phyloP scores from a whole-genome alignment of 176 grass and related monocot genomes.

The sorghum (Sorghum bicolor) region Sorghum_bicolor_NCBIv3 NC_012875.2:55691501-55692000 shows the following conservation, averaged over 20 bases:
- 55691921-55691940: constrained; percentile 73
- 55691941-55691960: constrained; percentile 8
- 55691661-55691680: constrained; percentile 32
- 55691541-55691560: constrained; percentile 15
- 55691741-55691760: constrained; percentile 35
- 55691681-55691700: constrained; percentile 31
- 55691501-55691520: constrained; percentile 24
- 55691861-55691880: constrained; percentile 94
- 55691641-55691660: constrained; percentile 12
- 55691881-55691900: constrained; percentile 98
- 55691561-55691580: constrained; percentile 34
- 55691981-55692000: constrained; percentile 3
- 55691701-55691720: constrained; percentile 29
- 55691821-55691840: constrained; percentile 90
- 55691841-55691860: constrained; percentile 92
- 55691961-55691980: neutral
- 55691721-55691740: constrained; percentile 79
- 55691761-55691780: constrained; percentile 32
- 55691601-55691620: constrained; percentile 8
- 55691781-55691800: constrained; percentile 81
- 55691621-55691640: constrained; percentile 8
- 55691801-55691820: constrained; percentile 99
- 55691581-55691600: constrained; percentile 26
- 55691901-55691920: constrained; percentile 94
- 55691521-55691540: constrained; percentile 9